Evolutionary conservation across 331 rosid genomes (phyloP).

Genomic region (Cydonia oblonga): DNA sequence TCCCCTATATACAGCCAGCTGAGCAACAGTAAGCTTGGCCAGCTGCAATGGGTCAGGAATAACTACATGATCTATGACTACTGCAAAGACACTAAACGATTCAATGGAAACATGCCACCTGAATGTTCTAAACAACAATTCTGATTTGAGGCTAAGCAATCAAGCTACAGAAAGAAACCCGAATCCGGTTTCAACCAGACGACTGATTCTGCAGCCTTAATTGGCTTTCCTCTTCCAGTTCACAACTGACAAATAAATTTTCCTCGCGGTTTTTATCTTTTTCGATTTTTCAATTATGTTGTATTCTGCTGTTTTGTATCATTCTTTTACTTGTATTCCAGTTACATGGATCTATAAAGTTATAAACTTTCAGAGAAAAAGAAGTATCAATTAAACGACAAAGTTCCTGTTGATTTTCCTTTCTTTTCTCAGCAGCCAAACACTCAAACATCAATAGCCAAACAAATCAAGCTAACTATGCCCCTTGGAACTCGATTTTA

Average conservation of each 20-base stretch:
- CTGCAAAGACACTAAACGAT: constrained; percentile 58
- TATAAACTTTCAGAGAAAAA: not conserved
- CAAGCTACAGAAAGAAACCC: not conserved
- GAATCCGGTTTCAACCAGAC: not conserved
- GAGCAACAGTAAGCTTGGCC: constrained; percentile 25
- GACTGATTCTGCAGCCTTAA: not conserved
- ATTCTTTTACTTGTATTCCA: not conserved
- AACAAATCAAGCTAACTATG: not conserved
- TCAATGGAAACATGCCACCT: constrained; percentile 43
- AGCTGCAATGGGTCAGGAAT: constrained; percentile 41
- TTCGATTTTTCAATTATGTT: not conserved
- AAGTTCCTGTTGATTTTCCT: not conserved
- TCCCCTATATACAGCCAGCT: constrained; percentile 31
- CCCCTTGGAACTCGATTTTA: not conserved
- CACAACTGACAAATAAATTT: not conserved
- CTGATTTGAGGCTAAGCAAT: constrained; percentile 7
- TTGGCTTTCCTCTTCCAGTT: not conserved
- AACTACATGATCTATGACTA: constrained; percentile 67
- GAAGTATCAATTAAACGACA: not conserved
- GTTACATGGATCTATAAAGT: not conserved
- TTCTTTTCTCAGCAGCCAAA: not conserved
- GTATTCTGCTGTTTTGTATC: not conserved
- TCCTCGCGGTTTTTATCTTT: not conserved
- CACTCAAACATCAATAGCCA: not conserved
- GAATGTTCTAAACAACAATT: constrained; percentile 49